These are phyloP conservation scores for Alectoria sarmentosa DNA, from an alignment of 495 filamentous ascomycete genomes.

Conservation along the genomic window DNA sequence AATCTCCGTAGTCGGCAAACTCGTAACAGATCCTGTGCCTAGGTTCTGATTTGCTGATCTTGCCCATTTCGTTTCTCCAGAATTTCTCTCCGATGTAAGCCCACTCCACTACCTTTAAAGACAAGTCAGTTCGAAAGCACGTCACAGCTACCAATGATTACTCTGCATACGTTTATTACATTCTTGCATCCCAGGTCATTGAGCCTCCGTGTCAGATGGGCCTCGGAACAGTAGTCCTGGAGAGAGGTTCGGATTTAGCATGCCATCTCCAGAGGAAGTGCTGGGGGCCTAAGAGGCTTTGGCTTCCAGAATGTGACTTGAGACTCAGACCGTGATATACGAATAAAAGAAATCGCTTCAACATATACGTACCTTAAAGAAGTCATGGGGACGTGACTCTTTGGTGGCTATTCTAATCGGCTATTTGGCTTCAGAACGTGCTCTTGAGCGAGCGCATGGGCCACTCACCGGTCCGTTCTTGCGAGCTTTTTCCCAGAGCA, in stretches of 20 bases:
- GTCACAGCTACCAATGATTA: neutral
- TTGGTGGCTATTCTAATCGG: slow-evolving; percentile 6
- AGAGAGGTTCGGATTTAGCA: slow-evolving; percentile 5
- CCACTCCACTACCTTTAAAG: slow-evolving; percentile 18
- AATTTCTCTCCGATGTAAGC: slow-evolving; percentile 3
- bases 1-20: slow-evolving; percentile 18
- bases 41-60: neutral
- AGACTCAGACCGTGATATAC: neutral
- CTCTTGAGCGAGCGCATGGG: neutral
- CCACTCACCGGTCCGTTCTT: slow-evolving; percentile 12
- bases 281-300: neutral
- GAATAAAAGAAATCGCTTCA: neutral
- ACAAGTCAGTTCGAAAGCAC: neutral
- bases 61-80: neutral
- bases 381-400: slow-evolving; percentile 4
- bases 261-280: neutral
- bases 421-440: neutral
- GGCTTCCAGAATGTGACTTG: neutral
- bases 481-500: slow-evolving; percentile 19
- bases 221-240: slow-evolving; percentile 24
- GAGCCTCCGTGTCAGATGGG: slow-evolving; percentile 19
- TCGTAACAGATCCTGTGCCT: slow-evolving; percentile 19
- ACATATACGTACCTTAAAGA: neutral
- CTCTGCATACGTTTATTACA: slow-evolving; percentile 18
- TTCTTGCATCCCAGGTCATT: slow-evolving; percentile 23